Base-by-base conservation (phyloP, 2,329 filamentous ascomycete species). In the Penicillium sp. region DNA sequence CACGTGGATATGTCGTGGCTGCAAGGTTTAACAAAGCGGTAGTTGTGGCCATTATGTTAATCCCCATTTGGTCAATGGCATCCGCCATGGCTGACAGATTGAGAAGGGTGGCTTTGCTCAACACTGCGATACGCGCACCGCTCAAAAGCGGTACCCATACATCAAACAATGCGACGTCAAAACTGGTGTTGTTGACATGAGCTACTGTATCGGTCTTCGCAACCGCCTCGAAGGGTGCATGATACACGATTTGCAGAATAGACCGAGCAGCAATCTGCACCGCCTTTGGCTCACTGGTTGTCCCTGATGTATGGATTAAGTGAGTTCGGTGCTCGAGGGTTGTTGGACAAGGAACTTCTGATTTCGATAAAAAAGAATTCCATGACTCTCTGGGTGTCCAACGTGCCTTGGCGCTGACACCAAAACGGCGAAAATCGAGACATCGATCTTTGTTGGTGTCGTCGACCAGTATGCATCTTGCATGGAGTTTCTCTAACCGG, bases 121-220 rank as follows among this genome's bases (percentile, higher is more conserved):
- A 18, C n/a, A 62, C 49, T 2, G 45, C 59, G 27, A 66, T 60
- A 2, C 31, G 13, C 21, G 63, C 62, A 5, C 65, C 65, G 5
- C 51, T 52, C 2, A 63, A 44, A 0, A 61, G 53, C 5, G 62
- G 54, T 5, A 43, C 58, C 65, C 65, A 67, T 10, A 67, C 58
- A 13, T 67, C 64, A 29, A 67, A 64, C 13, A 67, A 49, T 3
- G 64, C 55, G 3, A 67, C 57, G 39, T 67, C 65, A 40, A 67
- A 67, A n/a, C 63, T 60, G 34, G 56, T 55, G 32, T 58, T 67
- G 38, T 65, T 65, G 18, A 57, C 49, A 43, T 66, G 59, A 2
- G 55, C 62, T 5, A 67, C 60, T 0, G 43, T 38, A 44, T 67
- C 61, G 1, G 39, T 42, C 2, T 32, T 16, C 4, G 18, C 13